These are phyloP conservation scores for Neoascochyta sp. DNA, from an alignment of 2,329 filamentous ascomycete genomes.

Conservation along the genomic window DNA sequence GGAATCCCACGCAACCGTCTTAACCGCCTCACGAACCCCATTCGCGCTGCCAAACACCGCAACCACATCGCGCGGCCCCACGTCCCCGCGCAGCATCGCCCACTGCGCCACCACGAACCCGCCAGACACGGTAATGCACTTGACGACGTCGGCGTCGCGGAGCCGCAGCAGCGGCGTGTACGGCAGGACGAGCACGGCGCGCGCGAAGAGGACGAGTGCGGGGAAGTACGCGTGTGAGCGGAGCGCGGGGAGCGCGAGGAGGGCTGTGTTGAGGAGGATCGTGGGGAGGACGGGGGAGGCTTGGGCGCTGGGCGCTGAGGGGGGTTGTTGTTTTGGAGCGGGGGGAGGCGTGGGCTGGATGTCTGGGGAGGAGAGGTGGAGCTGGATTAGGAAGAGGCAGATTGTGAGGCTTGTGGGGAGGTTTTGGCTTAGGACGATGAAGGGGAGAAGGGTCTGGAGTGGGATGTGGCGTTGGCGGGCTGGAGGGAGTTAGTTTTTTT, in stretches of 20 bases:
- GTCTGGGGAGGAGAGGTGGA: conserved; percentile 21
- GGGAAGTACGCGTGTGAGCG: conserved; percentile 15
- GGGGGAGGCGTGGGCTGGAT: too few species aligned
- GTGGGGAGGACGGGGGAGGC: conserved; percentile 22
- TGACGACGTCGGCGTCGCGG: conserved; percentile 13
- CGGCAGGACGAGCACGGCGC: conserved; percentile 22
- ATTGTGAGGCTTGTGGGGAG: conserved; percentile 28
- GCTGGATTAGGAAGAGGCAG: conserved; percentile 24
- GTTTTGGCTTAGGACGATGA: conserved; percentile 27
- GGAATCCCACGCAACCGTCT: conserved; percentile 28
- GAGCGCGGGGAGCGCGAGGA: conserved; percentile 20
- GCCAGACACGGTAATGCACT: conserved; percentile 19
- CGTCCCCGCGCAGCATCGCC: conserved; percentile 15
- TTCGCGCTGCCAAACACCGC: conserved; percentile 9
- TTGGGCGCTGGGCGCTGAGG: too few species aligned
- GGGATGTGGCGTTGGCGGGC: too few species aligned
- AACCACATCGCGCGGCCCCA: conserved; percentile 6
- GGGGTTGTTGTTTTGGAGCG: conserved; percentile 10
- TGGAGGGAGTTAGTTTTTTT: too few species aligned
- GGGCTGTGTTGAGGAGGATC: conserved; percentile 21
- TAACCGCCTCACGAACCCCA: conserved; percentile 22
- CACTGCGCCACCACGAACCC: conserved; percentile 25
- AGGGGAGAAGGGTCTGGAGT: too few species aligned
- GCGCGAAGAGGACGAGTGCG: conserved; percentile 15
- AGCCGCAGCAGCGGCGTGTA: conserved; percentile 15